phyloP scores from a whole-genome alignment of 257 asterid species.

The Eucommia ulmoides region DNA sequence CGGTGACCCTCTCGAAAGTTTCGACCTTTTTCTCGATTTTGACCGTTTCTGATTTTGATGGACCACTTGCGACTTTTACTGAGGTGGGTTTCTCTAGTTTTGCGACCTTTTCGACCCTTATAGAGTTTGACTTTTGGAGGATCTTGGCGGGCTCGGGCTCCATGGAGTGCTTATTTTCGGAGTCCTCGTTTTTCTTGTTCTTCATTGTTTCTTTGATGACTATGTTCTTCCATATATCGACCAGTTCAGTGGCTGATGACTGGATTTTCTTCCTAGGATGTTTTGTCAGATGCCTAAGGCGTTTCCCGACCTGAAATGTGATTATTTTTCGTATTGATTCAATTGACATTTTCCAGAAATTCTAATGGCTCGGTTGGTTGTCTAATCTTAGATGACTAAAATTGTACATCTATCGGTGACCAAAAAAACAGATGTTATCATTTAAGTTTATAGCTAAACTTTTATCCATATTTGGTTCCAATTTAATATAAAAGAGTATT shows the following conservation, averaged over 20 bases:
- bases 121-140: constrained; percentile 21
- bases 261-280: constrained; percentile 69
- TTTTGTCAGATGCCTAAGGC: constrained; percentile 74
- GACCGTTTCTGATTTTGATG: not conserved
- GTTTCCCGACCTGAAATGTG: constrained; percentile 69
- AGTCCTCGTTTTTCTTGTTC: constrained; percentile 35
- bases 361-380: too few species aligned
- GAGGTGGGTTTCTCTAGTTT: not conserved
- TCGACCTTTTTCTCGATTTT: not conserved
- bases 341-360: too few species aligned
- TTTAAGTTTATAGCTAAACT: too few species aligned
- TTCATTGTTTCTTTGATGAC: constrained; percentile 57
- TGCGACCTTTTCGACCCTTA: constrained; percentile 7
- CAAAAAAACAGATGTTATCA: too few species aligned
- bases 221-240: constrained; percentile 72
- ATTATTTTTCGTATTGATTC: too few species aligned
- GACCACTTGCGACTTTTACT: too few species aligned
- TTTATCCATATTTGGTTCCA: too few species aligned
- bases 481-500: too few species aligned
- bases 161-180: constrained; percentile 28
- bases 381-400: too few species aligned
- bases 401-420: too few species aligned
- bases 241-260: constrained; percentile 65
- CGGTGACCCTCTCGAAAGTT: constrained; percentile 1
- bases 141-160: constrained; percentile 20